A percentile compares a stretch with the other conserved stretches of the same genome.
phyloP scores from a whole-genome alignment of 2,329 filamentous ascomycete genomes.

The Mycocentrospora acerina region DNA sequence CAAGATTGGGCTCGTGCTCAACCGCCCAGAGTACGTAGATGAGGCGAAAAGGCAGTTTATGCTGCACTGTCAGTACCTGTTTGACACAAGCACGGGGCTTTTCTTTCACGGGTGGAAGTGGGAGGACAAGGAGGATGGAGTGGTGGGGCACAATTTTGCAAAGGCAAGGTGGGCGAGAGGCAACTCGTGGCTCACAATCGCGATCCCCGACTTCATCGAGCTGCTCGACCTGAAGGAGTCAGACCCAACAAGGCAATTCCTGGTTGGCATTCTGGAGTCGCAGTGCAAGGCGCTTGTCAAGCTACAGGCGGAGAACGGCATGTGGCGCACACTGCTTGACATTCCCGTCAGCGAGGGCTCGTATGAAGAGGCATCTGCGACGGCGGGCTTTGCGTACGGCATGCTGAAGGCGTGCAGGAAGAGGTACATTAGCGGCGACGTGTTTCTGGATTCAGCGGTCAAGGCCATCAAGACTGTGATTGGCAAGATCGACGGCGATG shows the following conservation, averaged over 20 bases:
- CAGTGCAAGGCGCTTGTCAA: slow-evolving; percentile 66
- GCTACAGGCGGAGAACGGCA: slow-evolving; percentile 62
- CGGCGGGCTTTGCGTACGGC: slow-evolving; percentile 78
- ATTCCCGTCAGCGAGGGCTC: slow-evolving; percentile 66
- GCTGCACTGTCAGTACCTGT: slow-evolving; percentile 76
- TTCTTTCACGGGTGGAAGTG: slow-evolving; percentile 87
- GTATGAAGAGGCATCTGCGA: slow-evolving; percentile 75
- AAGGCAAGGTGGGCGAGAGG: slow-evolving; percentile 59
- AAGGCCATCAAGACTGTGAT: slow-evolving; percentile 69
- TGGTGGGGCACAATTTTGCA: slow-evolving; percentile 58
- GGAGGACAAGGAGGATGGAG: slow-evolving; percentile 56
- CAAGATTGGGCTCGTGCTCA: slow-evolving; percentile 73
- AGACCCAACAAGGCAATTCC: slow-evolving; percentile 62
- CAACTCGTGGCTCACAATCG: slow-evolving; percentile 78
- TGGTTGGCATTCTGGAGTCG: slow-evolving; percentile 65
- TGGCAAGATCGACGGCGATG: slow-evolving; percentile 63
- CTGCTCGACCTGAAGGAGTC: slow-evolving; percentile 61
- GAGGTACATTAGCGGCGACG: slow-evolving; percentile 62
- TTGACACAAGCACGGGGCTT: slow-evolving; percentile 69
- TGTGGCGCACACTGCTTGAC: slow-evolving; percentile 76
- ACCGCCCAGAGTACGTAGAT: slow-evolving; percentile 70
- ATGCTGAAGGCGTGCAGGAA: slow-evolving; percentile 73
- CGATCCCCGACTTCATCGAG: slow-evolving; percentile 80
- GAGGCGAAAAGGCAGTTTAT: slow-evolving; percentile 79
- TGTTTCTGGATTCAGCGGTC: slow-evolving; percentile 63